Evolutionary conservation across 169 alveolate species (phyloP), one percentile per base, ranked within the genome.

Genomic region (Plasmodium vivax): DNA sequence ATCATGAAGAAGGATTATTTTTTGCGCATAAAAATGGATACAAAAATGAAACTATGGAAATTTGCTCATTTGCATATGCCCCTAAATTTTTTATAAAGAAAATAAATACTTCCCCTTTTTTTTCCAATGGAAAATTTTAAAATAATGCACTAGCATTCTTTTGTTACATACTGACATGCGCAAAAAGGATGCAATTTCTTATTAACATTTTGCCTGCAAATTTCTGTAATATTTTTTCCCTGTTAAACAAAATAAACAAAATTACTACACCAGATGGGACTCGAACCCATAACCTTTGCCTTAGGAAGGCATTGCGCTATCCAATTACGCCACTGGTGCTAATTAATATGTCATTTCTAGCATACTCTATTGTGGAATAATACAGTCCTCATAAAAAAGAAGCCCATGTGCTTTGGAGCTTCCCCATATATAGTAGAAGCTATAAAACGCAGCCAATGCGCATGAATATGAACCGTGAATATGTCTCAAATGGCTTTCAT

Each of bases 231-330:
- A 62, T 62, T 1, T 19, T 62, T 19, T 62, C 41, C 54, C 16
- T 30, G 6, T 2, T 5, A 38, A 79, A 38, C 36, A 10, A n/a
- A 3, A 32, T 2, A 36, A 30, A 79, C 16, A 79, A 51, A 54
- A 23, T 73, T 12, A 83, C 4, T 84, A 97, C 99, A 97, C 98
- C 98, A 96, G 99, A 97, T 97, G 99, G 99, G 99, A 98, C 98
- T 98, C 98, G 99, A 98, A 98, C 99, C 99, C 99, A 97, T 98
- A 98, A 98, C 98, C 99, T 97, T 98, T 97, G 98, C 99, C 98
- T 98, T 98, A 98, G 99, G 99, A 98, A 98, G 98, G 99, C 98
- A 96, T 97, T 97, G 98, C 99, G 98, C 98, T 98, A 98, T 98
- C 99, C 99, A 98, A 87, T 98, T 98, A 96, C 98, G 99, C 99